phyloP scores from a whole-genome alignment of 768 basidiomycete genomes.

The Tulasnella sp. region DNA sequence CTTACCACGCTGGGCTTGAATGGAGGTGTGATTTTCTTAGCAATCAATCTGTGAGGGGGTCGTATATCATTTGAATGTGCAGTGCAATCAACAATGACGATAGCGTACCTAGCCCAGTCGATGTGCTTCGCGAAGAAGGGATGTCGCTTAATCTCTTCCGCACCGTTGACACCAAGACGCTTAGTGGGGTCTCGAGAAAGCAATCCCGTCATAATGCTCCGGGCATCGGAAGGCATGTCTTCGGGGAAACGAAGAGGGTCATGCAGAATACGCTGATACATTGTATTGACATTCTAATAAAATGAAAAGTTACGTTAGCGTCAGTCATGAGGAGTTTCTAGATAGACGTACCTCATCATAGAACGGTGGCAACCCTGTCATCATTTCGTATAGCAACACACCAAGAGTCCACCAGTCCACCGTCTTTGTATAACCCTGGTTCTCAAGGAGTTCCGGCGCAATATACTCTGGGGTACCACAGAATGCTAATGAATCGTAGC shows the following conservation, averaged over 20 bases:
- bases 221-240: conserved; percentile 79
- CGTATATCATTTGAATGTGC: not conserved
- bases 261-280: conserved; percentile 90
- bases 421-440: conserved; percentile 90
- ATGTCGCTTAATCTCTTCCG: conserved; percentile 91
- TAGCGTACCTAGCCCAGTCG: conserved; percentile 55
- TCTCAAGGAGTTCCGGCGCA: conserved; percentile 95
- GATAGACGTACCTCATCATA: conserved; percentile 61
- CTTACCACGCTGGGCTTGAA: conserved; percentile 94
- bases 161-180: conserved; percentile 85
- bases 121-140: conserved; percentile 90
- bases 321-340: conserved; percentile 16
- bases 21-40: conserved; percentile 92
- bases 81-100: not conserved
- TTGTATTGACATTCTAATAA: conserved; percentile 81
- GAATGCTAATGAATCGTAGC: conserved; percentile 45
- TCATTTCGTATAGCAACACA: conserved; percentile 93
- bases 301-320: not conserved
- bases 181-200: conserved; percentile 77
- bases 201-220: conserved; percentile 76
- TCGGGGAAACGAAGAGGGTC: conserved; percentile 87
- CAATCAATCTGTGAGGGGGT: conserved; percentile 42
- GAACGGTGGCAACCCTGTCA: conserved; percentile 95
- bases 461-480: conserved; percentile 99
- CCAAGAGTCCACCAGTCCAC: conserved; percentile 99